These are phyloP conservation scores for Phoma herbarum DNA, from an alignment of 2,329 filamentous ascomycete species.

Conservation along the genomic window DNA sequence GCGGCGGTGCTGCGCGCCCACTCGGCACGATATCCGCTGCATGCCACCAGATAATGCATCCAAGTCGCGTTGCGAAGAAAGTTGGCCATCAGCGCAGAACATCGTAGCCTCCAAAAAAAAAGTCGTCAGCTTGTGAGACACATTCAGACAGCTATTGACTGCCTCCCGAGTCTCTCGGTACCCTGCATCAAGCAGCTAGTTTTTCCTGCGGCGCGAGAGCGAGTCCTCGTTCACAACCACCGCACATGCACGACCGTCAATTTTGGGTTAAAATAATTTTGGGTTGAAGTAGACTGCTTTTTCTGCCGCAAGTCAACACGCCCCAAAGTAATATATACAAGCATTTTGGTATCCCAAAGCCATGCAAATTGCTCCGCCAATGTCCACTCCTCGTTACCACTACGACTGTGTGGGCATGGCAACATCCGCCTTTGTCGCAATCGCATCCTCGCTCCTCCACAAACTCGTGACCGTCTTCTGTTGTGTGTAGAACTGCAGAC, in stretches of 20 bases:
- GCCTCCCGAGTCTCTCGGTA: too few relatives aligned
- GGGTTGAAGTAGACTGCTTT: not conserved
- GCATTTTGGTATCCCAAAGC: not conserved
- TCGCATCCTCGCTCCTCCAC: slow-evolving; percentile 86
- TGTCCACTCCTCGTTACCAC: not conserved
- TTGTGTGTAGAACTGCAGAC: slow-evolving; percentile 95
- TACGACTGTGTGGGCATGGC: slow-evolving; percentile 79
- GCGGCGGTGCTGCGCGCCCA: not conserved
- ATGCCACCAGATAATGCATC: slow-evolving; percentile 1
- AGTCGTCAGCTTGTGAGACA: too few relatives aligned
- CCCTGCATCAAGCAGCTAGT: too few relatives aligned
- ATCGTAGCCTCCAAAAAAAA: too few relatives aligned
- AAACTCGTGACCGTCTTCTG: slow-evolving; percentile 95
- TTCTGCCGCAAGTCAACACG: not conserved
- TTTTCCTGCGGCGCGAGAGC: not conserved
- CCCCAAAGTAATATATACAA: not conserved
- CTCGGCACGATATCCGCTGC: slow-evolving; percentile 7
- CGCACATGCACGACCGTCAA: not conserved
- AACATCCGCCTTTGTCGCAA: slow-evolving; percentile 84
- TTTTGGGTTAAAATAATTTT: too few relatives aligned
- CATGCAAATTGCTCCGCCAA: not conserved
- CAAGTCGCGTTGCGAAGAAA: too few relatives aligned
- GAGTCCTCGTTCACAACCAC: not conserved
- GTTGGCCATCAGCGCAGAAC: too few relatives aligned
- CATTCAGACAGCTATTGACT: too few relatives aligned